Conservation (phyloP, 2,329 filamentous ascomycete genomes). For the Leptographium radiaticola region DNA sequence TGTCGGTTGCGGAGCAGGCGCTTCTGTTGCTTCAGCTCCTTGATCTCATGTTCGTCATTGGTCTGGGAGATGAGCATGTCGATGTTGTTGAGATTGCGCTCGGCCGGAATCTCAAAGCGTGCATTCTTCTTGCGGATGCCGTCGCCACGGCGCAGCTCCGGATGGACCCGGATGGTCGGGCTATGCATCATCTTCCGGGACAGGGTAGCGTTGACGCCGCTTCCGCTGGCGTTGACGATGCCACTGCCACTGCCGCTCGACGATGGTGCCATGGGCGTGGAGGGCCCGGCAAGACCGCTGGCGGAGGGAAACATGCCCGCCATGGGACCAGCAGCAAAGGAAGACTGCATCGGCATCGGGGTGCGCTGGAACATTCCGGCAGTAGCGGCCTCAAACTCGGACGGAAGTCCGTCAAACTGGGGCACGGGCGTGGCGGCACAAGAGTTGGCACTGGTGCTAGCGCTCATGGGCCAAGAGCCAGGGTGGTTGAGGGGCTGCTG, state of each 20-base stretch:
- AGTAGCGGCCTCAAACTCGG: slow-evolving; percentile 39
- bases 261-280: slow-evolving; percentile 4
- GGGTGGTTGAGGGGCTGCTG: slow-evolving; percentile 25
- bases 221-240: slow-evolving; percentile 27
- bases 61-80: slow-evolving; percentile 83
- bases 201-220: slow-evolving; percentile 40
- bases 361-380: slow-evolving; percentile 35
- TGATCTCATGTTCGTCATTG: slow-evolving; percentile 83
- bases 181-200: slow-evolving; percentile 52
- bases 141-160: slow-evolving; percentile 65
- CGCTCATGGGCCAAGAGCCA: slow-evolving; percentile 43
- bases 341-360: slow-evolving; percentile 29
- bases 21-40: slow-evolving; percentile 98
- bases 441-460: slow-evolving; percentile 35
- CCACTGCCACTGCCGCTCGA: slow-evolving; percentile 5
- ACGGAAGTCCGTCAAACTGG: slow-evolving; percentile 49
- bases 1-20: slow-evolving; percentile 87
- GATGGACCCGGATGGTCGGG: slow-evolving; percentile 59
- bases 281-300: background rate
- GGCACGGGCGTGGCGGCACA: slow-evolving; percentile 64
- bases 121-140: slow-evolving; percentile 99
- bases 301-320: slow-evolving; percentile 34
- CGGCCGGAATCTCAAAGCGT: slow-evolving; percentile 89
- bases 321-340: slow-evolving; percentile 32
- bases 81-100: slow-evolving; percentile 88